Evolutionary conservation across 768 basidiomycete species (phyloP).

Genomic region (Tylopilus cervinicoccineus): DNA sequence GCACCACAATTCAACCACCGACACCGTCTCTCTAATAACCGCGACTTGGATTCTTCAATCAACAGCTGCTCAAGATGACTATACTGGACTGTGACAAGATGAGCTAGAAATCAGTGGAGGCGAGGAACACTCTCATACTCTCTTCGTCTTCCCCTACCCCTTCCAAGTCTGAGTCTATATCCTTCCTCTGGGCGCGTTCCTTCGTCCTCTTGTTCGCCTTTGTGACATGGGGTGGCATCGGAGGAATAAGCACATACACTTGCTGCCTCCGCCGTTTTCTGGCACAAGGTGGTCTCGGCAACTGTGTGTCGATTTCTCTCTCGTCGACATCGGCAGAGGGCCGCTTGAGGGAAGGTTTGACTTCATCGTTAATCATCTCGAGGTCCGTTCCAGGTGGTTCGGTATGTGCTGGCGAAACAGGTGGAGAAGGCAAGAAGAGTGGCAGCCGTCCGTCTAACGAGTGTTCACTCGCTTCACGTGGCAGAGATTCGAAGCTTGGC

Average conservation of each 20-base stretch:
- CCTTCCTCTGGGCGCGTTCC: constrained; percentile 10
- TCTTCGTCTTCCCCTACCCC: constrained; percentile 22
- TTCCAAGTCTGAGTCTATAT: constrained; percentile 16
- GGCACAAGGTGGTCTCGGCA: constrained; percentile 1
- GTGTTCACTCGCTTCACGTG: constrained; percentile 12
- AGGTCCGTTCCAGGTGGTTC: constrained; percentile 22
- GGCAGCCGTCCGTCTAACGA: constrained; percentile 30
- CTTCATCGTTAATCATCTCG: constrained; percentile 12
- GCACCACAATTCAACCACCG: constrained; percentile 57
- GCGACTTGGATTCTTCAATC: constrained; percentile 44
- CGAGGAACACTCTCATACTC: constrained; percentile 28
- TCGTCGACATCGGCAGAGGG: constrained; percentile 11
- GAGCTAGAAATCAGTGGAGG: constrained; percentile 23
- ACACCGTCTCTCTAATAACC: constrained; percentile 47
- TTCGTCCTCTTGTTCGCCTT: constrained; percentile 19
- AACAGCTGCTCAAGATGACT: constrained; percentile 38
- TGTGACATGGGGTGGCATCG: constrained; percentile 21
- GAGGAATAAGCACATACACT: constrained; percentile 29
- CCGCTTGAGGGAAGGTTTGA: constrained; percentile 20
- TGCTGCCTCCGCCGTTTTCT: constrained; percentile 25
- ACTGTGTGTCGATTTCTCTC: constrained; percentile 4
- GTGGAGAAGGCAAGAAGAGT: constrained; percentile 48
- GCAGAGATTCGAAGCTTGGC: constrained; percentile 6
- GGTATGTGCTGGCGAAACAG: constrained; percentile 28
- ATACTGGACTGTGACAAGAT: constrained; percentile 37